These are phyloP conservation scores for Prunella vulgaris DNA, from an alignment of 257 asterid species.

Conservation along the genomic window DNA sequence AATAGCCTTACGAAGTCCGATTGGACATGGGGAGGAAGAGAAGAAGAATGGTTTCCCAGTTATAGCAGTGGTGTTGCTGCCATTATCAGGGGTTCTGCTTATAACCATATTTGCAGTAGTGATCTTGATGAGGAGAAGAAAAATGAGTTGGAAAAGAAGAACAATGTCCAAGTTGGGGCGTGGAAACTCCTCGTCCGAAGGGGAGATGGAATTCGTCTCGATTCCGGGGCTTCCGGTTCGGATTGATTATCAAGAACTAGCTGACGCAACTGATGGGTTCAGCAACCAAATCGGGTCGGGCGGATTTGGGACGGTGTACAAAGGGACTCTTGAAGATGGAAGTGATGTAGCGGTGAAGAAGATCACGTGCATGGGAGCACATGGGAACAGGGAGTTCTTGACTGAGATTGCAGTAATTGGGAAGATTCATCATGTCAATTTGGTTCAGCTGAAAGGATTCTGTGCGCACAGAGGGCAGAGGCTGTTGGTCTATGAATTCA, in stretches of 20 bases:
- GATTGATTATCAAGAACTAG: slow-evolving; percentile 45
- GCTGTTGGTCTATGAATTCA: slow-evolving; percentile 69
- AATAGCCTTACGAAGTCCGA: neutral
- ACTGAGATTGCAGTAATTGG: slow-evolving; percentile 77
- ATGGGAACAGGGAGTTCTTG: slow-evolving; percentile 61
- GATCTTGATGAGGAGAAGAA: slow-evolving; percentile 32
- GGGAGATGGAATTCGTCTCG: slow-evolving; percentile 33
- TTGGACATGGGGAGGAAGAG: neutral
- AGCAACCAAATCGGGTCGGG: slow-evolving; percentile 64
- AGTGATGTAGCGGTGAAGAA: slow-evolving; percentile 72
- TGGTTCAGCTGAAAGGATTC: slow-evolving; percentile 66
- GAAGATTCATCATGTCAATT: slow-evolving; percentile 67
- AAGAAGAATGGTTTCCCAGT: slow-evolving; percentile 34
- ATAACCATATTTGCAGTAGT: slow-evolving; percentile 22
- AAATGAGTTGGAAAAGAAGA: slow-evolving; percentile 10
- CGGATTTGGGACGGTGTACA: slow-evolving; percentile 75
- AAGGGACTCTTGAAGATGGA: slow-evolving; percentile 59
- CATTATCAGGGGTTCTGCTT: slow-evolving; percentile 36
- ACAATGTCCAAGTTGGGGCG: slow-evolving; percentile 15
- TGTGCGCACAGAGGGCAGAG: slow-evolving; percentile 52
- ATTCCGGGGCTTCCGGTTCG: slow-evolving; percentile 70
- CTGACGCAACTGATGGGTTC: slow-evolving; percentile 53
- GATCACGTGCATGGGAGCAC: slow-evolving; percentile 59
- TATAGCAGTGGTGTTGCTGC: slow-evolving; percentile 43
- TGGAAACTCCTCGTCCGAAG: slow-evolving; percentile 27